phyloP scores from a whole-genome alignment of 106 monocot species.

The Dactylorhiza incarnata region DNA sequence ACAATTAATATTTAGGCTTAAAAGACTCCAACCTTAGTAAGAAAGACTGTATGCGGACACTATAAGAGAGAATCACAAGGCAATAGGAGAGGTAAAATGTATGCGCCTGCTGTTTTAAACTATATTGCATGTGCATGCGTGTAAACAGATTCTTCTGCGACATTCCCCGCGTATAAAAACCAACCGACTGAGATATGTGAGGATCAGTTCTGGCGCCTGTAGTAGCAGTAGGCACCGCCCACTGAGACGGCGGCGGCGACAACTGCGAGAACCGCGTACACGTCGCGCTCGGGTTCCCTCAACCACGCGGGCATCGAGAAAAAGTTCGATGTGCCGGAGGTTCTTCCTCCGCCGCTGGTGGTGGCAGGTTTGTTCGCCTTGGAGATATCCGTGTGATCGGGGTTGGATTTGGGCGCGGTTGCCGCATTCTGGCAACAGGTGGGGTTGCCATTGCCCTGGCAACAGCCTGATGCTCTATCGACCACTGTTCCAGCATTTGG shows the following conservation, averaged over 20 bases:
- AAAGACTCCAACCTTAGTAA: too few species aligned
- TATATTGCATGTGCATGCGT: too few species aligned
- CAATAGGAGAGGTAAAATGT: too few species aligned
- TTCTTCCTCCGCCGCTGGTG: neutral
- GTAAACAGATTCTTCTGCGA: too few species aligned
- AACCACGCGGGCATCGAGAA: neutral
- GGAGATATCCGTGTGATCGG: neutral
- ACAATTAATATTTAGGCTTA: too few species aligned
- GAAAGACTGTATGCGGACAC: too few species aligned
- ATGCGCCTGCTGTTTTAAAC: too few species aligned
- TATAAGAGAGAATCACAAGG: too few species aligned
- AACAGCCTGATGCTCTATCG: slow-evolving; percentile 1
- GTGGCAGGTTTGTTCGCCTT: neutral
- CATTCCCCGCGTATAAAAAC: too few species aligned
- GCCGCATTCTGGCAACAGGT: neutral
- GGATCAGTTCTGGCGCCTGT: neutral
- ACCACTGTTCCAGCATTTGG: neutral
- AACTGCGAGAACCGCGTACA: neutral
- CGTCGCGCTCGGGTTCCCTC: neutral
- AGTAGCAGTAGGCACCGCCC: neutral
- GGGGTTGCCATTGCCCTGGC: neutral
- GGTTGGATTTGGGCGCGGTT: neutral
- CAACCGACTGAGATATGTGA: neutral
- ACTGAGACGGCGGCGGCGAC: neutral
- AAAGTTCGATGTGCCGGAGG: neutral